A percentile compares a stretch with the other conserved stretches of the same genome.
phyloP scores from a whole-genome alignment of 129 eudicot species.

The Lactuca sativa region DNA sequence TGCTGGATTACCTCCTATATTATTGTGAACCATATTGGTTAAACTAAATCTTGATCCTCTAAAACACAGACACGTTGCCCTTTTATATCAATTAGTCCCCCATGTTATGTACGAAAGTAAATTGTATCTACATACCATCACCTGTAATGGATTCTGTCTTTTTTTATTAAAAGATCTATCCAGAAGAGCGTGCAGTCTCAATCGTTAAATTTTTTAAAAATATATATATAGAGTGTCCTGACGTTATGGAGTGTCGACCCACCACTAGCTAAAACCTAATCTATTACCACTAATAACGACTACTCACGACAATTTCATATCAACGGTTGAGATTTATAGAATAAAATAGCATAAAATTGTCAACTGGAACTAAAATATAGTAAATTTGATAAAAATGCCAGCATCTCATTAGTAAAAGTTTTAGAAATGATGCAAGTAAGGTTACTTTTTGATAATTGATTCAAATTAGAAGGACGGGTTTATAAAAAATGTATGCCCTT shows the following conservation, averaged over 20 bases:
- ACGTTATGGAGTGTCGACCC: constrained; percentile 11
- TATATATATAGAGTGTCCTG: constrained; percentile 1
- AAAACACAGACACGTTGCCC: constrained; percentile 65
- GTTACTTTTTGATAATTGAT: constrained; percentile 29
- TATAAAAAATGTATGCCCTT: constrained; percentile 5
- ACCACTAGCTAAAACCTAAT: constrained; percentile 29
- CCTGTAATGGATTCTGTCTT: constrained; percentile 29
- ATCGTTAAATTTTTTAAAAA: background rate
- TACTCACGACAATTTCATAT: constrained; percentile 4
- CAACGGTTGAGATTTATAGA: constrained; percentile 3
- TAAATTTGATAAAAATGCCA: constrained; percentile 23
- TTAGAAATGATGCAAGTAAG: constrained; percentile 25
- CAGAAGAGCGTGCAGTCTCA: constrained; percentile 4
- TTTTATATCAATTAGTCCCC: constrained; percentile 30
- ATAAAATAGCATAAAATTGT: constrained; percentile 16
- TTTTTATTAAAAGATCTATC: constrained; percentile 21
- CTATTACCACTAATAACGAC: constrained; percentile 9
- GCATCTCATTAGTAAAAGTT: background rate
- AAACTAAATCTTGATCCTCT: constrained; percentile 47
- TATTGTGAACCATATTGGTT: constrained; percentile 47
- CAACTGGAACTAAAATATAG: constrained; percentile 21
- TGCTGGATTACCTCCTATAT: constrained; percentile 38
- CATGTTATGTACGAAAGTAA: constrained; percentile 5
- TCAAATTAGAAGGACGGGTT: constrained; percentile 21
- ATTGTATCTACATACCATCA: constrained; percentile 9